Evolutionary conservation across 306 rosid genomes (phyloP).

Genomic region (Amphicarpaea edgeworthii): DNA sequence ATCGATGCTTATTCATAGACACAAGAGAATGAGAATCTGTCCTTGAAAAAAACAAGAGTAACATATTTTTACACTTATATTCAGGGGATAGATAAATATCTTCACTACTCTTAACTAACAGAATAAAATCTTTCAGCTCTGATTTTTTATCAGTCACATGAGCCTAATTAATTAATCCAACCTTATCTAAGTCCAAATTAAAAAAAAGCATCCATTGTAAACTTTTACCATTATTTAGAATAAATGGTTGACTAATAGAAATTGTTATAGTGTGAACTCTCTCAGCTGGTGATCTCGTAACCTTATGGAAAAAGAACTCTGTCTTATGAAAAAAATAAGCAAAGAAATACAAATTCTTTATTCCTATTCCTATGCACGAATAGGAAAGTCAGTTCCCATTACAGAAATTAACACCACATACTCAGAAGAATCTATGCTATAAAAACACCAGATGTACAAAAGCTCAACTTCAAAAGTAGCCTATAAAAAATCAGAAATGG

Average conservation of each 20-base stretch:
- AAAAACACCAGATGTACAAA: too few relatives aligned
- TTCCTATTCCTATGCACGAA: neutral
- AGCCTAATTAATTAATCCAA: neutral
- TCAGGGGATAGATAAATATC: slow-evolving; percentile 24
- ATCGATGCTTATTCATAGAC: slow-evolving; percentile 40
- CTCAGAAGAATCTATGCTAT: too few relatives aligned
- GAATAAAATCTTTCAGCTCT: neutral
- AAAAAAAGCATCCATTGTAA: neutral
- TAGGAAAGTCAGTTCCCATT: too few relatives aligned
- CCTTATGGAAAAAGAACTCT: neutral
- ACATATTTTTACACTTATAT: slow-evolving; percentile 25
- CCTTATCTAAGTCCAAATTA: neutral
- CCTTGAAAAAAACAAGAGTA: slow-evolving; percentile 20
- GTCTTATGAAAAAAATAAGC: neutral
- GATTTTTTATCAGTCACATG: neutral
- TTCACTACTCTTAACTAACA: slow-evolving; percentile 11
- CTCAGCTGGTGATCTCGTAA: neutral
- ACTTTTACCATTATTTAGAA: neutral
- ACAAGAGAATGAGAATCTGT: slow-evolving; percentile 42
- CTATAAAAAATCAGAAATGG: too few relatives aligned
- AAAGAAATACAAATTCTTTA: neutral
- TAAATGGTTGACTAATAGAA: neutral
- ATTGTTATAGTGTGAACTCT: neutral
- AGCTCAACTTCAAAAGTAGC: too few relatives aligned
- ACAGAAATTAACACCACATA: too few relatives aligned